phyloP scores from a whole-genome alignment of 2,329 filamentous ascomycete species.

The Pseudogymnoascus sp. region DNA sequence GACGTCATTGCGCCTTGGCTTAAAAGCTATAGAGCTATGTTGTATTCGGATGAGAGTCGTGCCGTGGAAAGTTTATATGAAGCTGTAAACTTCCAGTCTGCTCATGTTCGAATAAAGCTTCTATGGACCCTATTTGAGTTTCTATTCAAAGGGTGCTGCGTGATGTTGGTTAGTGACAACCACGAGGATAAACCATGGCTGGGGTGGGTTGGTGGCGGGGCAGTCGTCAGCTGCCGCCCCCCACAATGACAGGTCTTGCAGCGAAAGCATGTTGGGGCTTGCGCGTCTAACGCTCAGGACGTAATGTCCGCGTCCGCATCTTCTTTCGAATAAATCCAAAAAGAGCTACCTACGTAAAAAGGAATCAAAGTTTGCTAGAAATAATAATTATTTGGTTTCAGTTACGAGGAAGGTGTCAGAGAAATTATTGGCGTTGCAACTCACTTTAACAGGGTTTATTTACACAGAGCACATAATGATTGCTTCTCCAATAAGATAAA shows the following conservation, averaged over 20 bases:
- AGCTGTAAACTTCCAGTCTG: not conserved
- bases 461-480: too few relatives aligned
- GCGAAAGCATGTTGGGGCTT: not conserved
- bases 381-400: not conserved
- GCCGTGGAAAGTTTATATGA: not conserved
- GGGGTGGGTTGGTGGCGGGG: constrained; percentile 10
- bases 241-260: not conserved
- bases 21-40: not conserved
- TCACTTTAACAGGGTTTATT: too few relatives aligned
- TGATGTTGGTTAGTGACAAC: not conserved
- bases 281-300: not conserved
- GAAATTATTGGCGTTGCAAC: not conserved
- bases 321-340: not conserved
- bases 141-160: not conserved
- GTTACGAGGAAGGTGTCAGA: not conserved
- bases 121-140: not conserved
- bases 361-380: not conserved
- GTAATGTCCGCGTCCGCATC: constrained; percentile 3
- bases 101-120: not conserved
- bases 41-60: not conserved
- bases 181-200: constrained; percentile 4
- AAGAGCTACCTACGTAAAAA: not conserved
- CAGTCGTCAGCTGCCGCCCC: constrained; percentile 11
- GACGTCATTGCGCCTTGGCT: constrained; percentile 24
- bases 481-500: not conserved